These are phyloP conservation scores for Colletotrichum coccodes DNA, from an alignment of 2,329 filamentous ascomycete species.

Conservation along the genomic window DNA sequence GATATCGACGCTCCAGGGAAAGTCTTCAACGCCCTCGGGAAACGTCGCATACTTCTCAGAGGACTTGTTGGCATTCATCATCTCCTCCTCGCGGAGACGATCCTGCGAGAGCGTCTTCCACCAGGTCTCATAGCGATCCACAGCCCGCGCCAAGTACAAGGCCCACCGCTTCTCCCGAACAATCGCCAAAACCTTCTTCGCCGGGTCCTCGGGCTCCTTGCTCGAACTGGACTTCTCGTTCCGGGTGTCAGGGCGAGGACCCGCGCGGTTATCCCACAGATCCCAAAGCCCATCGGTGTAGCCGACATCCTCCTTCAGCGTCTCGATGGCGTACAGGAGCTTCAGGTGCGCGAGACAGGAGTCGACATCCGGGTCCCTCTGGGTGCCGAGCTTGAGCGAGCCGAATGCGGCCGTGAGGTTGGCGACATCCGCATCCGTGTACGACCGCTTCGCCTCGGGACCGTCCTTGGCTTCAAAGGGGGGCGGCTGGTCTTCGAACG, in stretches of 20 bases:
- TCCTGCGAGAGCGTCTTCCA: slow-evolving; percentile 55
- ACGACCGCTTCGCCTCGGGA: neutral
- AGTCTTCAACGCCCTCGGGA: slow-evolving; percentile 38
- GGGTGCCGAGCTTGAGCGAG: slow-evolving; percentile 46
- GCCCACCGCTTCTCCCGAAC: slow-evolving; percentile 80
- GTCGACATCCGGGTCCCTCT: slow-evolving; percentile 54
- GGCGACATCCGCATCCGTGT: neutral
- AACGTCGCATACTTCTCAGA: slow-evolving; percentile 46
- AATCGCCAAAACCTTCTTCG: slow-evolving; percentile 54
- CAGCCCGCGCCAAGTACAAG: slow-evolving; percentile 74
- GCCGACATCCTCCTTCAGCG: slow-evolving; percentile 73
- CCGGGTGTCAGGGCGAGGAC: slow-evolving; percentile 11
- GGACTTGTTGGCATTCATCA: slow-evolving; percentile 37
- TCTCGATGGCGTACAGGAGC: slow-evolving; percentile 74
- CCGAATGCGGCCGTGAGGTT: slow-evolving; percentile 50
- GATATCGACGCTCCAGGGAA: slow-evolving; percentile 49
- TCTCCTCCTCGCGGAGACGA: slow-evolving; percentile 47
- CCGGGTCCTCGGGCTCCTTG: slow-evolving; percentile 41
- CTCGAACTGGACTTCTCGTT: slow-evolving; percentile 29
- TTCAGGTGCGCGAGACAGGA: slow-evolving; percentile 80
- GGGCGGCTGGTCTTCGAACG: slow-evolving; percentile 28
- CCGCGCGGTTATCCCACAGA: slow-evolving; percentile 61
- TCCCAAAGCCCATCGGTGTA: slow-evolving; percentile 75
- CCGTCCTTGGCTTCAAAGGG: slow-evolving; percentile 23
- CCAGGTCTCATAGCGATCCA: slow-evolving; percentile 75